Percentiles rank a stretch among this genome's conserved stretches.
phyloP scores from a whole-genome alignment of 139 green algal genomes.

The Protoeuglena noctilucae region DNA sequence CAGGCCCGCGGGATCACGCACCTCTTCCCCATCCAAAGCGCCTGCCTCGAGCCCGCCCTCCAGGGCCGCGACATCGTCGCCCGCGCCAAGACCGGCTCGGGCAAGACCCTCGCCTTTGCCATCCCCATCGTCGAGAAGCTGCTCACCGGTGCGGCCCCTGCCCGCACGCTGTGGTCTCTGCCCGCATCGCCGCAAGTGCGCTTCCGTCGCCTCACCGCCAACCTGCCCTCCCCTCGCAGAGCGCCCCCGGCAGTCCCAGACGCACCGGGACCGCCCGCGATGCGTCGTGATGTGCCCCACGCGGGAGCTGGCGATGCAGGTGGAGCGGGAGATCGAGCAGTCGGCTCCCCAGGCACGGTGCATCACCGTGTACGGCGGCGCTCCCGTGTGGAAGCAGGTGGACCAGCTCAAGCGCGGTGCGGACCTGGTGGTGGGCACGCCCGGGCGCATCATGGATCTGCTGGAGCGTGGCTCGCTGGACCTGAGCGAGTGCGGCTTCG shows the following conservation, averaged over 20 bases:
- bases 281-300: conserved; percentile 90
- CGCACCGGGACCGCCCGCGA: conserved; percentile 31
- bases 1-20: conserved; percentile 40
- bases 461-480: conserved; percentile 61
- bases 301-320: conserved; percentile 90
- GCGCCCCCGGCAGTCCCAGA: conserved; percentile 7
- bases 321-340: conserved; percentile 79
- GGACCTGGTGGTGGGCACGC: conserved; percentile 92
- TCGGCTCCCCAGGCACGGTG: conserved; percentile 42
- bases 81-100: conserved; percentile 81
- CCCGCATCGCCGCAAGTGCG: too few relatives aligned
- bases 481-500: conserved; percentile 59
- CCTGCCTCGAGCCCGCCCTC: conserved; percentile 35
- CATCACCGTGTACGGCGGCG: conserved; percentile 74
- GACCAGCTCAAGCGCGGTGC: conserved; percentile 49
- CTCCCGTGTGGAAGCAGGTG: conserved; percentile 50
- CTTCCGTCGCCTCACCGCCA: too few relatives aligned
- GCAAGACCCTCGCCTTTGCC: conserved; percentile 97
- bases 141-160: too few relatives aligned
- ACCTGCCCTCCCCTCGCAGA: too few relatives aligned
- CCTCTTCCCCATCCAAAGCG: conserved; percentile 73
- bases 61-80: conserved; percentile 78
- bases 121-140: conserved; percentile 87
- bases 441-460: conserved; percentile 89
- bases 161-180: too few relatives aligned